A percentile compares a stretch with the other conserved stretches of the same genome.
These are phyloP conservation scores for Solanum boliviense DNA, from an alignment of 257 asterid species.

Conservation along the genomic window DNA sequence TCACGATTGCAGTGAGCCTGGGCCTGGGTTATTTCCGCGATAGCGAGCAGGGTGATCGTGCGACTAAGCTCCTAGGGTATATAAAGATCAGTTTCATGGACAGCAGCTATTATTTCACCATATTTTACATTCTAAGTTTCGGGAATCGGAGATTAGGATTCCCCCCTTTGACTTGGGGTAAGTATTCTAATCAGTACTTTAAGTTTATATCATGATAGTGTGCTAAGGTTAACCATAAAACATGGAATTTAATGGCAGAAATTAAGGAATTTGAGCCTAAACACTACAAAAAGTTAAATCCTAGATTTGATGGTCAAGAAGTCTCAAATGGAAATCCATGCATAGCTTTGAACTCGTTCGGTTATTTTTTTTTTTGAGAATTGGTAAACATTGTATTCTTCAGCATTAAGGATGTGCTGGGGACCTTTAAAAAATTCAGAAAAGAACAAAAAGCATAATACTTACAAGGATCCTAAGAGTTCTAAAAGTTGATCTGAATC, in stretches of 20 bases:
- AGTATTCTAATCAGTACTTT: neutral
- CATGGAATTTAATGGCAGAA: neutral
- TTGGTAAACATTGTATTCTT: too few species aligned
- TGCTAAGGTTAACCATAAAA: neutral
- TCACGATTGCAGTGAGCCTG: neutral
- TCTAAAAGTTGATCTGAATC: too few species aligned
- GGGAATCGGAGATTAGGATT: neutral
- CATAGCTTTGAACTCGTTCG: neutral
- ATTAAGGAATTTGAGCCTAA: neutral
- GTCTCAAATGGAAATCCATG: neutral
- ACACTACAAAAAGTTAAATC: neutral
- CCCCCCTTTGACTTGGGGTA: neutral
- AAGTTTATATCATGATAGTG: neutral
- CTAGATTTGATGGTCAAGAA: neutral
- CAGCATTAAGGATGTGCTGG: too few species aligned
- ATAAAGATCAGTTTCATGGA: neutral
- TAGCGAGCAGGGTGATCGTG: neutral
- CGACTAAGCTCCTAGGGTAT: neutral
- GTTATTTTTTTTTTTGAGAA: too few species aligned
- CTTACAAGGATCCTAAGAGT: too few species aligned
- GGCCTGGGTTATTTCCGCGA: neutral
- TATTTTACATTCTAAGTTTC: neutral
- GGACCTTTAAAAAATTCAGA: too few species aligned
- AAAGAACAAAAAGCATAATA: too few species aligned
- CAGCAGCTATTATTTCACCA: neutral